phyloP scores from a whole-genome alignment of 768 basidiomycete genomes.

The Tricholoma terreum region DNA sequence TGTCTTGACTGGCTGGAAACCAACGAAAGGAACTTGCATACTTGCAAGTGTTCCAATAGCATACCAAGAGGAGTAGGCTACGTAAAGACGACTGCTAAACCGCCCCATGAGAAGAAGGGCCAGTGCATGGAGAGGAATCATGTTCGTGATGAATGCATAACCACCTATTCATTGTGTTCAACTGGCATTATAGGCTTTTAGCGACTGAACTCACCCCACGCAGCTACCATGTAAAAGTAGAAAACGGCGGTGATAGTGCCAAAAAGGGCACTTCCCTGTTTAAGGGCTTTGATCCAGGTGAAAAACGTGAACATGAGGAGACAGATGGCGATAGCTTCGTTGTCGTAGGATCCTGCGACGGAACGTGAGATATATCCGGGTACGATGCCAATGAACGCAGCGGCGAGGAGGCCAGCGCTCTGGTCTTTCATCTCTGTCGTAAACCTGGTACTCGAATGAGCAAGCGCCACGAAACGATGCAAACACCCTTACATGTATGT shows the following conservation, averaged over 20 bases:
- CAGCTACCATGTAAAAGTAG: constrained; percentile 99
- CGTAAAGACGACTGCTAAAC: constrained; percentile 87
- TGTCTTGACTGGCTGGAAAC: constrained; percentile 96
- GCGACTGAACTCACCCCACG: constrained; percentile 72
- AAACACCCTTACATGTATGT: constrained; percentile 79
- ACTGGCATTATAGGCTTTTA: neutral
- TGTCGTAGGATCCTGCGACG: constrained; percentile 98
- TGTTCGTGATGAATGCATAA: constrained; percentile 99
- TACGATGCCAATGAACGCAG: constrained; percentile 96
- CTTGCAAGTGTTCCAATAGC: constrained; percentile 94
- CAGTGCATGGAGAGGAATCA: constrained; percentile 97
- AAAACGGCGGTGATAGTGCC: constrained; percentile 91
- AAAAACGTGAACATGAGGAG: constrained; percentile 99
- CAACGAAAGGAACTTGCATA: constrained; percentile 99
- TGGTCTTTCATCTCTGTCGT: constrained; percentile 95
- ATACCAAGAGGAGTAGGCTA: constrained; percentile 97
- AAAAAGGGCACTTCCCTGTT: constrained; percentile 88
- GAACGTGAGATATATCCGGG: constrained; percentile 99
- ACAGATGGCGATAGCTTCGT: constrained; percentile 99
- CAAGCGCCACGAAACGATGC: neutral
- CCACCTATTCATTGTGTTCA: constrained; percentile 53
- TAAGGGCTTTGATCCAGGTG: constrained; percentile 95
- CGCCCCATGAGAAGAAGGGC: constrained; percentile 95
- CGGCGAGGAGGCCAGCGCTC: constrained; percentile 94
- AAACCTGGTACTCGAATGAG: constrained; percentile 53